These are phyloP conservation scores for Diplosphaera chodatii DNA, from an alignment of 139 green algal species.

Conservation along the genomic window DNA sequence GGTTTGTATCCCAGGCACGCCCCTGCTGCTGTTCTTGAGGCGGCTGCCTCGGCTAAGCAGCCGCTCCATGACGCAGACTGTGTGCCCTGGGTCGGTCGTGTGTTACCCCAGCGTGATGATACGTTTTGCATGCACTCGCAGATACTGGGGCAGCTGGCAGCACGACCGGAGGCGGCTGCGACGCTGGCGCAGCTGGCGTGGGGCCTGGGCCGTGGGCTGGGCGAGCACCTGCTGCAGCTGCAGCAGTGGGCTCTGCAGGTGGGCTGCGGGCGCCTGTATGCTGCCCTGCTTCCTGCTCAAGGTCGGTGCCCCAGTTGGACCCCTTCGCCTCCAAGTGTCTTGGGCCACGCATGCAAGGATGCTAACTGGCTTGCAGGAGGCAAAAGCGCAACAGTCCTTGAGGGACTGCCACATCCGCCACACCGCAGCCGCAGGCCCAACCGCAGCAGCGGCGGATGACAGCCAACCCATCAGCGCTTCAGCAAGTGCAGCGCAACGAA, in stretches of 20 bases:
- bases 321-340: no score
- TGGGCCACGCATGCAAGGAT: constrained; percentile 17
- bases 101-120: no score
- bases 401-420: no score
- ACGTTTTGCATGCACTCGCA: neutral
- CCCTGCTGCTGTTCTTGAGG: no score
- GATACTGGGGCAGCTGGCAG: neutral
- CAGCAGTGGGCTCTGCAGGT: constrained; percentile 40
- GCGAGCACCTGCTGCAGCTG: constrained; percentile 33
- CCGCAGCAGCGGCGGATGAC: no score
- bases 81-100: no score
- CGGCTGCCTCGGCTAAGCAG: neutral
- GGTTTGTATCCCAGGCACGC: constrained; percentile 1
- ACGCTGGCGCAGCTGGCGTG: neutral
- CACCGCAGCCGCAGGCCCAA: no score
- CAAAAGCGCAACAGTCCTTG: no score
- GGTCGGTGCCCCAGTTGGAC: no score
- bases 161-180: neutral
- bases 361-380: constrained; percentile 10
- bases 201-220: constrained; percentile 9
- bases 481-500: neutral
- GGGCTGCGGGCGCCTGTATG: neutral
- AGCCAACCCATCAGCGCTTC: neutral
- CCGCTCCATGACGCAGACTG: no score
- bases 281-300: neutral